These are phyloP conservation scores for Byssochlamys sp. DNA, from an alignment of 2,329 filamentous ascomycete species.

Conservation along the genomic window DNA sequence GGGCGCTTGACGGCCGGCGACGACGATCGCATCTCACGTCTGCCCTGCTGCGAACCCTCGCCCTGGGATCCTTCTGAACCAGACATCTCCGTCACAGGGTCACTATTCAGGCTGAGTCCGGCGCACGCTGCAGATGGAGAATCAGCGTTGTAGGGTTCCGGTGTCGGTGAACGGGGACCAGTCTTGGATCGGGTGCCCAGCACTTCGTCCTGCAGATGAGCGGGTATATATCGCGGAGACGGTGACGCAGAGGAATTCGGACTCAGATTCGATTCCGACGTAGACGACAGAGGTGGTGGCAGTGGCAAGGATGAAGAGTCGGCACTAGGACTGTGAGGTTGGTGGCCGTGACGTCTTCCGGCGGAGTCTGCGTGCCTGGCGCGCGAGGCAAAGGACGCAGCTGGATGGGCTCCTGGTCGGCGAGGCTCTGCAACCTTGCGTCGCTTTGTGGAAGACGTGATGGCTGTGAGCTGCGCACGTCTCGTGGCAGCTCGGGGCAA, in stretches of 20 bases:
- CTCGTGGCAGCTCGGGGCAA: constrained; percentile 34
- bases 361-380: constrained; percentile 11
- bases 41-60: constrained; percentile 14
- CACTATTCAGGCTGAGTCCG: constrained; percentile 40
- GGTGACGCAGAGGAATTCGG: constrained; percentile 21
- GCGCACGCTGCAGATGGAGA: constrained; percentile 47
- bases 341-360: constrained; percentile 26
- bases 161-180: constrained; percentile 28
- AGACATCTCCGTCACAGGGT: constrained; percentile 36
- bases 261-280: constrained; percentile 16
- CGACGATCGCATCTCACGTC: constrained; percentile 19
- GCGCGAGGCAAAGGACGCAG: constrained; percentile 19
- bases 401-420: constrained; percentile 26
- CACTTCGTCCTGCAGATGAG: constrained; percentile 48
- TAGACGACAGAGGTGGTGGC: constrained; percentile 13
- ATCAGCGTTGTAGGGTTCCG: constrained; percentile 21
- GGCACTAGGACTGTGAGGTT: neutral
- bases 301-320: constrained; percentile 2
- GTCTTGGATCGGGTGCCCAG: constrained; percentile 23
- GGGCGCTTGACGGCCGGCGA: constrained; percentile 29
- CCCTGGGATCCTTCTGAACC: constrained; percentile 20
- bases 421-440: constrained; percentile 38
- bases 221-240: constrained; percentile 43
- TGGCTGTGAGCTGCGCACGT: constrained; percentile 39
- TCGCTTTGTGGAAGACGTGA: constrained; percentile 43